Percentiles rank a stretch among this genome's conserved stretches.
Evolutionary conservation across 345 rosid genomes (phyloP).

Genomic region (Populus pruinosa): DNA sequence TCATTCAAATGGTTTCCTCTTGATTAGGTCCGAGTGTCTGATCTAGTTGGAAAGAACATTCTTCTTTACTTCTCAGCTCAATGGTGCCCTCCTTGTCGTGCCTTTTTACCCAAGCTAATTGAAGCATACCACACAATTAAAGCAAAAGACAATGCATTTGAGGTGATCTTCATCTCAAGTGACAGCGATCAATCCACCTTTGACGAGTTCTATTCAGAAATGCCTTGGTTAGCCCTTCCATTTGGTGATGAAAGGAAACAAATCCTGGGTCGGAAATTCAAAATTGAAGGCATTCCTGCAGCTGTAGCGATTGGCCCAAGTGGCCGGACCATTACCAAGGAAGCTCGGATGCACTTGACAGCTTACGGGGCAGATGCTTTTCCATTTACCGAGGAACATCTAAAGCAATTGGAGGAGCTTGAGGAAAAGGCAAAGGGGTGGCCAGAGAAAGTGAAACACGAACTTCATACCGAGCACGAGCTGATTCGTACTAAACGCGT

Average conservation of each 20-base stretch:
- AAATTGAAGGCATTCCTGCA: slow-evolving; percentile 57
- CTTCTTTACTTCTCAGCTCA: slow-evolving; percentile 73
- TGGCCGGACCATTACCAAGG: slow-evolving; percentile 46
- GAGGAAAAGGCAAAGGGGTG: slow-evolving; percentile 1
- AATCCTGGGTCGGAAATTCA: slow-evolving; percentile 42
- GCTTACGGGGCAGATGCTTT: slow-evolving; percentile 53
- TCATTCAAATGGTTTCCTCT: background rate
- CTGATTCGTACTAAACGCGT: background rate
- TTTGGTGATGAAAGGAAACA: slow-evolving; percentile 55
- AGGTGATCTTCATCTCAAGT: slow-evolving; percentile 56
- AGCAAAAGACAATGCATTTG: slow-evolving; percentile 45
- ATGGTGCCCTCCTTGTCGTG: slow-evolving; percentile 64
- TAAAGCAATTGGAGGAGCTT: slow-evolving; percentile 38
- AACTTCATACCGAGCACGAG: slow-evolving; percentile 12
- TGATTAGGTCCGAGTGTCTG: slow-evolving; percentile 47
- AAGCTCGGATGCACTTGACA: slow-evolving; percentile 38
- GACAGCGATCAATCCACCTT: slow-evolving; percentile 53
- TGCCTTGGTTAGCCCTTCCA: slow-evolving; percentile 79
- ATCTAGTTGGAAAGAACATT: slow-evolving; percentile 60
- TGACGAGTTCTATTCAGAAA: slow-evolving; percentile 43
- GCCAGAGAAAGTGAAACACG: slow-evolving; percentile 16
- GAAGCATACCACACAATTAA: slow-evolving; percentile 58
- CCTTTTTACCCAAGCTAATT: slow-evolving; percentile 56
- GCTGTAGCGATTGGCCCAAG: slow-evolving; percentile 47
- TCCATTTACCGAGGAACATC: slow-evolving; percentile 58